Base-by-base conservation (phyloP, 2,329 filamentous ascomycete species). In the Atkinsonella texensis region DNA sequence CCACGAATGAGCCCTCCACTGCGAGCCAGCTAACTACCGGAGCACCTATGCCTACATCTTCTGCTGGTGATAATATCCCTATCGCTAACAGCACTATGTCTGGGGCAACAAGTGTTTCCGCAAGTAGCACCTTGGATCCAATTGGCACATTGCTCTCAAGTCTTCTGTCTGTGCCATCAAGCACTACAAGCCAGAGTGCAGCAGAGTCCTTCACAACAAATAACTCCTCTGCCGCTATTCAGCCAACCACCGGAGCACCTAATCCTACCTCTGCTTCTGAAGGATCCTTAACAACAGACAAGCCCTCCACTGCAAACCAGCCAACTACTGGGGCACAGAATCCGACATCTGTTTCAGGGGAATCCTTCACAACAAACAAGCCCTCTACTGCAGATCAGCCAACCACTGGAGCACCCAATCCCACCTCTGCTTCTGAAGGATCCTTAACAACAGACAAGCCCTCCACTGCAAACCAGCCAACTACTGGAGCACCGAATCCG, bases 41-140 rank as follows among this genome's bases (percentile, higher is more conserved):
- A 12, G 32, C 20, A 20, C 9, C 4, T 17, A 39, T 38, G 40
- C 11, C 23, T 17, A 48, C 20, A 31, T 17, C 46, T 28, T 28
- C 32, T 9, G 42, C 15, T 12, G 3, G 43, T 31, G 46, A 49
- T 17, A n/a, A 31, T 20, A 28, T n/a, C 12, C 40, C 46, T 12
- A 39, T 50, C 23, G 39, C 32, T 10, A 53, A 57, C 46, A 46
- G 15, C 48, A 51, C 50, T 6, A 15, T 20, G 11, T 13, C 49
- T 10, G 49, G 18, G n/a, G 6, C 42, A 11, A 42, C 15, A 18
- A 40, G 10, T 23, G 46, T 20, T 17, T 32, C 47, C 5, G n/a
- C 10, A 13, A 53, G 38, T 18, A 57, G 56, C 17, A 38, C 62
- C 3, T 48, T 62, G 43, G 58, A 61, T 35, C 60, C 63, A 13